Base-by-base conservation (phyloP, 2,329 filamentous ascomycete species). In the Pseudophaeomoniella oleicola region DNA sequence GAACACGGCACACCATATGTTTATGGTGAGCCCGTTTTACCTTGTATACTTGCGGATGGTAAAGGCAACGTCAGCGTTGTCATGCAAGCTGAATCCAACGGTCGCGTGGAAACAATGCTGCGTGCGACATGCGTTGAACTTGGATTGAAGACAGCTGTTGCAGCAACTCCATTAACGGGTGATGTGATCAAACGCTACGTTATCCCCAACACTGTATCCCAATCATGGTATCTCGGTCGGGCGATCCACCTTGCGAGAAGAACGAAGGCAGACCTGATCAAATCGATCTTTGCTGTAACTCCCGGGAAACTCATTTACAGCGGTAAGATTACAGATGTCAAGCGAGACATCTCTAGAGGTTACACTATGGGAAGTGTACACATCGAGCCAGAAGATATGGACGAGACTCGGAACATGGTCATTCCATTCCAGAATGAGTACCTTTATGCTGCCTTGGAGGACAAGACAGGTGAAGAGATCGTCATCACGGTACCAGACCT, bases 261-360 rank as follows among this genome's bases (percentile, higher is more conserved):
- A 27, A 42, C 41, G 5, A 54, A 54, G 35, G 37, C 39, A 2
- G 41, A 52, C 17, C 59, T 63, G 31, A 57, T 64, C 19, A 48
- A 62, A 3, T 58, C 60, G 4, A 60, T 64, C 17, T 60, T 14
- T 13, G 13, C 31, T 13, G 6, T 15, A 12, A 15, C 16, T 13
- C 39, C 42, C 2, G 60, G 56, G 2, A 50, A 53, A 17, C 51
- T 63, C 2, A 46, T 65, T 2, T 65, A 62, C 47, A 60, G 57
- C 27, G 62, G 62, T 16, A 65, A 65, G 41, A 60, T 65, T 27
- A 50, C 63, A 6, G 59, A 60, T 16, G 61, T 64, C 2, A 56
- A 58, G 30, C 52, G 61, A 14, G 46, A 52, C 35, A 42, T 55
- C 19, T 52, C 49, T 39, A 59, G 30, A 41, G 60, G 50, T 46